These are phyloP conservation scores for Metschnikowia reukaufii DNA, from an alignment of 805 yeast species.

Conservation along the genomic window DNA sequence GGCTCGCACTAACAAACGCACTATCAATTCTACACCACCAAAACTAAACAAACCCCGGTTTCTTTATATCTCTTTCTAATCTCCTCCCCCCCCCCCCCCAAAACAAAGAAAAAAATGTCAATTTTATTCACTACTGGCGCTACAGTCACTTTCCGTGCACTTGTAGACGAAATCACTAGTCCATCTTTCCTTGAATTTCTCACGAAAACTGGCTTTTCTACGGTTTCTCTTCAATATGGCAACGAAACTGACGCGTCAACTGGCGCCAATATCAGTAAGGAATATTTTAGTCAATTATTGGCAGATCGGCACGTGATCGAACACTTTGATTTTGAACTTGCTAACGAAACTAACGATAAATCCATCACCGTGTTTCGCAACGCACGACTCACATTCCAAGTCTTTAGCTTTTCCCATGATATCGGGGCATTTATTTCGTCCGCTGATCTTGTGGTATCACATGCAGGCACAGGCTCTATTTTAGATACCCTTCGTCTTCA, in stretches of 20 bases:
- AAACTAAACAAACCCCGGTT: too few relatives aligned
- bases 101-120: background rate
- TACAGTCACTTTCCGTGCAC: conserved; percentile 71
- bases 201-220: conserved; percentile 33
- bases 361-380: conserved; percentile 12
- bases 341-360: conserved; percentile 20
- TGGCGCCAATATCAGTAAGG: conserved; percentile 24
- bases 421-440: conserved; percentile 37
- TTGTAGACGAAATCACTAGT: conserved; percentile 48
- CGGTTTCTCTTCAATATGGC: conserved; percentile 32
- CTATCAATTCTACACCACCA: too few relatives aligned
- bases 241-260: conserved; percentile 26
- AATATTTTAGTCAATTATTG: conserved; percentile 23
- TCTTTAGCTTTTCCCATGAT: conserved; percentile 31
- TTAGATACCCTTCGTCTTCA: conserved; percentile 64
- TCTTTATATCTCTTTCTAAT: too few relatives aligned
- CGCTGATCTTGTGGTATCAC: conserved; percentile 71
- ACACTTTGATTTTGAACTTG: conserved; percentile 13
- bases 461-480: conserved; percentile 92
- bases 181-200: conserved; percentile 36
- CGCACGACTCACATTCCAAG: conserved; percentile 18
- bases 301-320: conserved; percentile 13
- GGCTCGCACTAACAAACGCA: too few relatives aligned
- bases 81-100: too few relatives aligned
- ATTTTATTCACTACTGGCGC: conserved; percentile 84